A percentile compares a stretch with the other conserved stretches of the same genome.
These are phyloP conservation scores for Tulasnella sp. DNA, from an alignment of 768 basidiomycete genomes.

Conservation along the genomic window DNA sequence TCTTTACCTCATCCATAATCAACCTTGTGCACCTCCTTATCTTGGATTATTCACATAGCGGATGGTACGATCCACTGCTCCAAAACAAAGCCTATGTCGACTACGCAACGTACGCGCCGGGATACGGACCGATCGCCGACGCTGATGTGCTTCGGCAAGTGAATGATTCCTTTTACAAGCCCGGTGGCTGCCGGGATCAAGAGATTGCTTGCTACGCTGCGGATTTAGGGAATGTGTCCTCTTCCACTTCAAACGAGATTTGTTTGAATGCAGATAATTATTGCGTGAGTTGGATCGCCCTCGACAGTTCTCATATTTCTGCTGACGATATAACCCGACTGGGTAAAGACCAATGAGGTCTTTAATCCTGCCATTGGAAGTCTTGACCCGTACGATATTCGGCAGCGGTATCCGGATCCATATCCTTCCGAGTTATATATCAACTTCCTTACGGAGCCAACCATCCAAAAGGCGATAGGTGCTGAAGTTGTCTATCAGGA, in stretches of 20 bases:
- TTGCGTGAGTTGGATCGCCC: slow-evolving; percentile 45
- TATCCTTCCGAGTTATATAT: slow-evolving; percentile 53
- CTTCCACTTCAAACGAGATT: slow-evolving; percentile 37
- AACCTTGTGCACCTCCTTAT: background rate
- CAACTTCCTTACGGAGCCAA: slow-evolving; percentile 33
- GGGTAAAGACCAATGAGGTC: slow-evolving; percentile 41
- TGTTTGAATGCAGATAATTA: slow-evolving; percentile 44
- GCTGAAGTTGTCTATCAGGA: slow-evolving; percentile 40
- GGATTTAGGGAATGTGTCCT: slow-evolving; percentile 27
- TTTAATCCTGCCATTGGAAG: slow-evolving; percentile 42
- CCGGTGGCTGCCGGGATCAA: slow-evolving; percentile 44
- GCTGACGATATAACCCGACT: background rate
- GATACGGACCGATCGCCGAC: slow-evolving; percentile 52
- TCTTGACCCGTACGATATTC: slow-evolving; percentile 45
- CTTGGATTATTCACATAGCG: slow-evolving; percentile 29
- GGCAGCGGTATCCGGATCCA: slow-evolving; percentile 40
- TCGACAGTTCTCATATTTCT: background rate
- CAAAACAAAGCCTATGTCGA: slow-evolving; percentile 51
- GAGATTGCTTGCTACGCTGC: slow-evolving; percentile 49
- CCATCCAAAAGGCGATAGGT: slow-evolving; percentile 39
- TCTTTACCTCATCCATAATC: background rate
- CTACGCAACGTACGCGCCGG: slow-evolving; percentile 52
- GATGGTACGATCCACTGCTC: slow-evolving; percentile 56
- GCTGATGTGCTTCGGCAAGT: slow-evolving; percentile 36
- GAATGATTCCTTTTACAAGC: slow-evolving; percentile 39